Percentiles rank a stretch among this genome's conserved stretches.
Evolutionary conservation across 768 basidiomycete genomes (phyloP).

Genomic region (Suillus subalutaceus): DNA sequence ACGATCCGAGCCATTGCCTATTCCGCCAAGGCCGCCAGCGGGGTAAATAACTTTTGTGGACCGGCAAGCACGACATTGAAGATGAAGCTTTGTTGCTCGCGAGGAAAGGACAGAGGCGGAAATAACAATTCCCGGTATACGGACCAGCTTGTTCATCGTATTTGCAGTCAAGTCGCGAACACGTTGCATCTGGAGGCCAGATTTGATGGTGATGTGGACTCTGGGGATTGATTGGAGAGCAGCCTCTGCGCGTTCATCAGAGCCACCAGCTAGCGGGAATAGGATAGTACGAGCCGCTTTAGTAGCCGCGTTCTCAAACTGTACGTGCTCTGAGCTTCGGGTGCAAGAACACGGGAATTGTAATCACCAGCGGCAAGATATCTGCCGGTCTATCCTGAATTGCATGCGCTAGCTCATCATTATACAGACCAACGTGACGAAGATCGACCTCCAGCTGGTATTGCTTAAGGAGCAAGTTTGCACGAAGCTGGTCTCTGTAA

Average conservation of each 20-base stretch:
- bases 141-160: conserved; percentile 94
- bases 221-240: conserved; percentile 60
- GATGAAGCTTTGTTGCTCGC: conserved; percentile 86
- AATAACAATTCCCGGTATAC: conserved; percentile 97
- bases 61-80: conserved; percentile 92
- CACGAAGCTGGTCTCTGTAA: conserved; percentile 82
- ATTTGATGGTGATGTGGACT: conserved; percentile 85
- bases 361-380: conserved; percentile 78
- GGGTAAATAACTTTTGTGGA: conserved; percentile 80
- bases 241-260: conserved; percentile 46
- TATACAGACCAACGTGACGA: conserved; percentile 76
- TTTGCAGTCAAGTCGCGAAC: conserved; percentile 94
- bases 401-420: conserved; percentile 91
- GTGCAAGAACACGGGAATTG: background rate
- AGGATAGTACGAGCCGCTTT: conserved; percentile 83
- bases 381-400: conserved; percentile 91
- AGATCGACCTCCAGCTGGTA: conserved; percentile 87
- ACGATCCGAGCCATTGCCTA: conserved; percentile 84
- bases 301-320: conserved; percentile 94
- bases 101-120: conserved; percentile 93
- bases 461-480: conserved; percentile 87
- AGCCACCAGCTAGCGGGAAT: conserved; percentile 70
- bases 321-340: conserved; percentile 10
- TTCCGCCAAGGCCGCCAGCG: conserved; percentile 75
- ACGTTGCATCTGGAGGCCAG: conserved; percentile 90